phyloP scores from a whole-genome alignment of 2,329 filamentous ascomycete genomes.

The Trichoderma koningii region DNA sequence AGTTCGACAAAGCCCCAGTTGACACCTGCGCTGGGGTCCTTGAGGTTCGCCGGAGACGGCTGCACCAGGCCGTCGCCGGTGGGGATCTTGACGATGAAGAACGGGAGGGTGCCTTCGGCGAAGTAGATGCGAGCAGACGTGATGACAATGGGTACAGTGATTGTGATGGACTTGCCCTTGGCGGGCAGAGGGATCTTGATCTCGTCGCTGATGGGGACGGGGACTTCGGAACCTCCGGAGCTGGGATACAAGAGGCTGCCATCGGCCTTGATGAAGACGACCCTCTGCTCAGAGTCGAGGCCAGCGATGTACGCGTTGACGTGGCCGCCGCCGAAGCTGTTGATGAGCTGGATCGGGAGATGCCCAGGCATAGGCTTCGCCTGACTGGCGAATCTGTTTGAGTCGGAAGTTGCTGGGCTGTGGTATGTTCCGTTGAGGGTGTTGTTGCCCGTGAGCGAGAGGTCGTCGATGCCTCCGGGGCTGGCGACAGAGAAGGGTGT shows the following conservation, averaged over 20 bases:
- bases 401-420: background rate
- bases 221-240: constrained; percentile 40
- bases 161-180: constrained; percentile 41
- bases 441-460: background rate
- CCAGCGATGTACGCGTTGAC: constrained; percentile 52
- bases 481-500: constrained; percentile 1
- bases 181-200: constrained; percentile 48
- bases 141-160: constrained; percentile 48
- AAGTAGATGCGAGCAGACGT: constrained; percentile 50
- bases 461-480: background rate
- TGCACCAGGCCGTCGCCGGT: constrained; percentile 48
- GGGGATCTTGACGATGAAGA: constrained; percentile 45
- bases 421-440: constrained; percentile 17
- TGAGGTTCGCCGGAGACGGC: constrained; percentile 48
- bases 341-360: constrained; percentile 43
- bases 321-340: constrained; percentile 45
- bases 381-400: background rate
- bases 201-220: constrained; percentile 44
- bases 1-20: constrained; percentile 56
- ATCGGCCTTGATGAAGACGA: constrained; percentile 48
- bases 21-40: constrained; percentile 46
- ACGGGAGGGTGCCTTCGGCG: constrained; percentile 45
- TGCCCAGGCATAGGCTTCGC: constrained; percentile 13
- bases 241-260: constrained; percentile 48
- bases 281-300: constrained; percentile 41